Percentiles rank a stretch among this genome's conserved stretches.
Conservation (phyloP, 2,329 filamentous ascomycete species). For the Neofusicoccum sp. region DNA sequence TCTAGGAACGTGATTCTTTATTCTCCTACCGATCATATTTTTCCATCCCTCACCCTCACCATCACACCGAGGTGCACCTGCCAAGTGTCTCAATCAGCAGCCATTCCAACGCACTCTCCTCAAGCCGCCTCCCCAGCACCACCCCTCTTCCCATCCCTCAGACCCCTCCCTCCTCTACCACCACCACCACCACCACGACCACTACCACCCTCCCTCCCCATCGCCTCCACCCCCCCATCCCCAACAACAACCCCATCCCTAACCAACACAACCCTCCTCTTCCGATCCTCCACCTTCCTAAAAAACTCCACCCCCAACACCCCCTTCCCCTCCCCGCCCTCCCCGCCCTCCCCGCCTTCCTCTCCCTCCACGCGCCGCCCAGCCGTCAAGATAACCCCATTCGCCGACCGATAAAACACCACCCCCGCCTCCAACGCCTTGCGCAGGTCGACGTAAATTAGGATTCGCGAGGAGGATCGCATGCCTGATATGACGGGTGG, state of each 20-base stretch:
- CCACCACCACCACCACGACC: slow-evolving; percentile 15
- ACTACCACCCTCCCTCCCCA: slow-evolving; percentile 39
- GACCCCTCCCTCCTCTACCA: slow-evolving; percentile 18
- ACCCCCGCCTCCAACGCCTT: slow-evolving; percentile 64
- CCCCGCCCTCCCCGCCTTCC: slow-evolving; percentile 47
- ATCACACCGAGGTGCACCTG: too few relatives aligned
- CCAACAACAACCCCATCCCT: slow-evolving; percentile 65
- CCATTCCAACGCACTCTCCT: slow-evolving; percentile 28
- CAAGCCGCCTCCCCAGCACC: neutral
- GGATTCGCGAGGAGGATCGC: slow-evolving; percentile 61
- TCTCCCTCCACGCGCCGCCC: slow-evolving; percentile 47
- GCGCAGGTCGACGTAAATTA: slow-evolving; percentile 76
- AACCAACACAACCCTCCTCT: slow-evolving; percentile 66
- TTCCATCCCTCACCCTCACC: too few relatives aligned
- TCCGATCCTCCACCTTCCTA: slow-evolving; percentile 67
- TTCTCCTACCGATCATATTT: too few relatives aligned
- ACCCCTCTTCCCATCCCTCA: slow-evolving; percentile 29
- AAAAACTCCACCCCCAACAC: slow-evolving; percentile 70
- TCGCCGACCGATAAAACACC: slow-evolving; percentile 69
- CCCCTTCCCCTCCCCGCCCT: slow-evolving; percentile 53
- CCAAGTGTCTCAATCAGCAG: slow-evolving; percentile 29
- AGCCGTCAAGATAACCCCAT: slow-evolving; percentile 49
- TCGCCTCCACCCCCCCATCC: slow-evolving; percentile 50
- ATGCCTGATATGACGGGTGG: slow-evolving; percentile 75
- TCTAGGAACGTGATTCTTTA: too few relatives aligned